Evolutionary conservation across 768 basidiomycete species (phyloP).

Genomic region (Hortiboletus flavorubellus): DNA sequence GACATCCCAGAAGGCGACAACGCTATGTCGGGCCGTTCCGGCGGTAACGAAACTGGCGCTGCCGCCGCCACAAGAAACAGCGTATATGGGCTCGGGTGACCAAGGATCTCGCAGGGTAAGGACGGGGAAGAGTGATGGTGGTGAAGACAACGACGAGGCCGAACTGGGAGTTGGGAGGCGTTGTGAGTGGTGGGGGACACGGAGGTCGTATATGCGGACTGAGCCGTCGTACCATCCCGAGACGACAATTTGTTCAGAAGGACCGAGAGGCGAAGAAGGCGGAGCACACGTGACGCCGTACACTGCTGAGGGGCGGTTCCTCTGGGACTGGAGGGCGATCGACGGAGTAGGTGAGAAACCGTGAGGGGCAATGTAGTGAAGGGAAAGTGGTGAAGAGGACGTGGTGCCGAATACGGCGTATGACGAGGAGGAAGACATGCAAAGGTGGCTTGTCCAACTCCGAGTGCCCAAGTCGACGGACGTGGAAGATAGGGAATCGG

Average conservation of each 20-base stretch:
- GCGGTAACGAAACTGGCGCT: constrained; percentile 63
- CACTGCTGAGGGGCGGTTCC: constrained; percentile 50
- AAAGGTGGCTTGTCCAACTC: constrained; percentile 65
- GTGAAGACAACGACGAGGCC: constrained; percentile 14
- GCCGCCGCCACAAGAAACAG: constrained; percentile 73
- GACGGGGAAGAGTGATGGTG: constrained; percentile 49
- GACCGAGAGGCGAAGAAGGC: constrained; percentile 61
- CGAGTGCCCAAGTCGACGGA: constrained; percentile 47
- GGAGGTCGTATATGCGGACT: constrained; percentile 74
- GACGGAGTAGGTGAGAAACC: constrained; percentile 46
- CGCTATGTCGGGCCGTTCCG: constrained; percentile 71
- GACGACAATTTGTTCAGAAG: constrained; percentile 66
- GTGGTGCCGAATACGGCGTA: constrained; percentile 71
- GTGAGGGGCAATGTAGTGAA: constrained; percentile 51
- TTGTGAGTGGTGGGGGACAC: constrained; percentile 35
- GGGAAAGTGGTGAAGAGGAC: constrained; percentile 48
- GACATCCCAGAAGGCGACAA: constrained; percentile 82
- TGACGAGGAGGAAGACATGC: constrained; percentile 45
- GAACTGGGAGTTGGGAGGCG: neutral
- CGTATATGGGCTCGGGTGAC: constrained; percentile 71
- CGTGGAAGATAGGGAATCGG: constrained; percentile 17
- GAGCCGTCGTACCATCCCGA: constrained; percentile 83
- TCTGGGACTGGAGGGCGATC: constrained; percentile 43
- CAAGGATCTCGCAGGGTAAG: constrained; percentile 63
- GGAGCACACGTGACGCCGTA: constrained; percentile 68